Conservation (phyloP, 129 eudicot genomes). For the Artemisia argyi region DNA sequence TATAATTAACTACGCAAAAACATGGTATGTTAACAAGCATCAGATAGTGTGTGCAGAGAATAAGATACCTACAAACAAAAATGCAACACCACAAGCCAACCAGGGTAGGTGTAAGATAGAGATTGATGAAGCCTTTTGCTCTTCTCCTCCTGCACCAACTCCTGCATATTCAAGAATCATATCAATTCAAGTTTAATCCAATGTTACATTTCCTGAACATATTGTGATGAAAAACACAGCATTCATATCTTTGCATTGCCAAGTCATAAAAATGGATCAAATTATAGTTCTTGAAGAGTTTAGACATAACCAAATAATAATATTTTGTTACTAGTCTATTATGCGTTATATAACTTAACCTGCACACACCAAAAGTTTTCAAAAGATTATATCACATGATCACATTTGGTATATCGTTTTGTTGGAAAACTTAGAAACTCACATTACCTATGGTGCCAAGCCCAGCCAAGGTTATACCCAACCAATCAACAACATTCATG, state of each 20-base stretch:
- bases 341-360: slow-evolving; percentile 12
- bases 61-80: slow-evolving; percentile 99
- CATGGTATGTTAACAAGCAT: slow-evolving; percentile 10
- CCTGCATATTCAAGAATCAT: slow-evolving; percentile 47
- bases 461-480: slow-evolving; percentile 85
- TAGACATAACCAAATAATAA: slow-evolving; percentile 12
- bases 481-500: slow-evolving; percentile 95
- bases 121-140: slow-evolving; percentile 74
- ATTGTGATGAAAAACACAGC: slow-evolving; percentile 6
- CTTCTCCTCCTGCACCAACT: slow-evolving; percentile 99
- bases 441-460: slow-evolving; percentile 99
- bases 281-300: not conserved
- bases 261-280: slow-evolving; percentile 3
- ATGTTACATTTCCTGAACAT: not conserved
- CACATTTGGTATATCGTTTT: slow-evolving; percentile 1
- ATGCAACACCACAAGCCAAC: slow-evolving; percentile 79
- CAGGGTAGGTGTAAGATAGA: slow-evolving; percentile 75
- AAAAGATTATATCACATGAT: slow-evolving; percentile 6
- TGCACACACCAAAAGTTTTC: not conserved
- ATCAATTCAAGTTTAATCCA: not conserved
- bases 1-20: not conserved
- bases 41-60: slow-evolving; percentile 58
- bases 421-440: slow-evolving; percentile 31
- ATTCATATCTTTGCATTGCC: slow-evolving; percentile 9
- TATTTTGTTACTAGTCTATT: not conserved